A percentile compares a stretch with the other conserved stretches of the same genome.
Conservation (phyloP, 2,329 filamentous ascomycete genomes). For the Fusarium agapanthi region DNA sequence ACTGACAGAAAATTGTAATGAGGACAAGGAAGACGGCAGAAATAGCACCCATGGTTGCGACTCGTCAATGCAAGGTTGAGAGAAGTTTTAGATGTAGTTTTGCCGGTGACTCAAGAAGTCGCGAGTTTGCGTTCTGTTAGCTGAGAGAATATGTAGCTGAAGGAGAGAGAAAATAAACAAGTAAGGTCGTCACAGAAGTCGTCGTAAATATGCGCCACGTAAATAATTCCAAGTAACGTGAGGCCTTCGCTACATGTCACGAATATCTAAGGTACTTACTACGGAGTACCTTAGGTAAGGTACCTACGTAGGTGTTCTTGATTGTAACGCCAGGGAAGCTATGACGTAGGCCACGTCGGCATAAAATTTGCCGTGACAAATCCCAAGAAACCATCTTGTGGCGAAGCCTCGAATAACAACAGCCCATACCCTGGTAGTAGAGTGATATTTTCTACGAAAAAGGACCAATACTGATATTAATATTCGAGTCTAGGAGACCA, state of each 20-base stretch:
- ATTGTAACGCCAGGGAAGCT: background rate
- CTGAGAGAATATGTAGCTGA: background rate
- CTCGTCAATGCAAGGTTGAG: background rate
- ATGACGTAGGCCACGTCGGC: conserved; percentile 28
- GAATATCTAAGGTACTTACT: background rate
- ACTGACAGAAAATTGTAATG: conserved; percentile 63
- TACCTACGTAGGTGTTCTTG: background rate
- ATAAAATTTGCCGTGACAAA: conserved; percentile 15
- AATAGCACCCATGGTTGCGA: conserved; percentile 57
- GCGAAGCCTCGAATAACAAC: background rate
- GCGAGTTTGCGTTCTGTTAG: background rate
- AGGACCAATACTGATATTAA: background rate
- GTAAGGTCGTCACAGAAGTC: background rate
- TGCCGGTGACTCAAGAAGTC: background rate
- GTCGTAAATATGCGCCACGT: conserved; percentile 10
- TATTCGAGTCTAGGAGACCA: background rate
- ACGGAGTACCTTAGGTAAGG: background rate
- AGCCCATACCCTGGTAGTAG: background rate
- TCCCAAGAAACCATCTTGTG: background rate
- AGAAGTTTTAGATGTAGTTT: background rate
- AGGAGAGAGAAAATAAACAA: background rate
- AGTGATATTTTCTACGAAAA: background rate
- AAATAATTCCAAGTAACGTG: conserved; percentile 17
- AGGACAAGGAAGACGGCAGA: conserved; percentile 60
- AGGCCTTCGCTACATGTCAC: conserved; percentile 1